phyloP scores from a whole-genome alignment of 2,329 filamentous ascomycete genomes.

The Pseudogymnoascus sp. region DNA sequence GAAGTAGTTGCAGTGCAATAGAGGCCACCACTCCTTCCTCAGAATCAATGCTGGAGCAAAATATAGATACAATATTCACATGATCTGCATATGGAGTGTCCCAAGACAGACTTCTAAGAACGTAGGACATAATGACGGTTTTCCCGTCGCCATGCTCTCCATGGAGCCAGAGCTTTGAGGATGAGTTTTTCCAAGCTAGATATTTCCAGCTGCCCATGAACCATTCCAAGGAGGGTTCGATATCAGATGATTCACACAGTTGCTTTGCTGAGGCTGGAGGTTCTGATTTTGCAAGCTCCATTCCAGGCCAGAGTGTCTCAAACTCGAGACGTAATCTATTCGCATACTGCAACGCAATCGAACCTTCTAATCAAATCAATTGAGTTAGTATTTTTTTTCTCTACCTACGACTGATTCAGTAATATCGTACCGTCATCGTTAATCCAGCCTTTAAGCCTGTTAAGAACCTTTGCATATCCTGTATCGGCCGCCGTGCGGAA shows the following conservation, averaged over 20 bases:
- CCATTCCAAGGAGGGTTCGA: neutral
- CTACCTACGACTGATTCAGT: neutral
- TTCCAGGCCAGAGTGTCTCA: neutral
- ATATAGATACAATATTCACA: neutral
- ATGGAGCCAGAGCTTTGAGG: neutral
- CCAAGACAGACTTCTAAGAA: neutral
- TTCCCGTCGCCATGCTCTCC: neutral
- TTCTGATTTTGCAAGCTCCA: neutral
- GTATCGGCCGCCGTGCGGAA: constrained; percentile 17
- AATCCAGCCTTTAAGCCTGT: constrained; percentile 10
- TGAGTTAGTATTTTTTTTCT: neutral
- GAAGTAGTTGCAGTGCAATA: neutral
- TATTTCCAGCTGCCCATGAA: neutral
- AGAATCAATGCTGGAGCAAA: neutral
- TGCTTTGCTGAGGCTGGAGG: neutral
- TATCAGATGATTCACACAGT: neutral
- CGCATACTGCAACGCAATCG: neutral
- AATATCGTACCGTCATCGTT: neutral
- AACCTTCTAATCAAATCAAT: neutral
- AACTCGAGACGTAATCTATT: neutral
- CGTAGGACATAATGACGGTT: neutral
- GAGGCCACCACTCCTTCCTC: neutral
- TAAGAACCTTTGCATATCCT: constrained; percentile 9
- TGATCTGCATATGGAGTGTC: neutral
- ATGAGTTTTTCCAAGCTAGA: neutral